Conservation (phyloP, 805 yeast genomes). For the Torulaspora quercuum region DNA sequence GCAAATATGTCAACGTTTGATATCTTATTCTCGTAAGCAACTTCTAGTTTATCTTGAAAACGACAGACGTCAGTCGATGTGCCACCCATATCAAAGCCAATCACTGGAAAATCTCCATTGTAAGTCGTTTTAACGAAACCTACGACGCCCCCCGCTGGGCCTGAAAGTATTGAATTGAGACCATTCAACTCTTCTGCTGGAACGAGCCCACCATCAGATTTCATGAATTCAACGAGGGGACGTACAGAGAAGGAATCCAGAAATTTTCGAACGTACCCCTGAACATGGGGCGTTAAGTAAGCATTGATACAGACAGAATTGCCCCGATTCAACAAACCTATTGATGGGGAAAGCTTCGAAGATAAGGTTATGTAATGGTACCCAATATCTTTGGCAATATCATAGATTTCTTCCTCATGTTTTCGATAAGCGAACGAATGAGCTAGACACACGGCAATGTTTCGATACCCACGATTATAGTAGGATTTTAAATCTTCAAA, state of each 20-base stretch:
- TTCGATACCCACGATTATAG: slow-evolving; percentile 55
- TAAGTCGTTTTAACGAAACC: slow-evolving; percentile 85
- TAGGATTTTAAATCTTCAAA: slow-evolving; percentile 42
- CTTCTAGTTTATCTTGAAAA: slow-evolving; percentile 64
- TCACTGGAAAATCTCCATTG: slow-evolving; percentile 54
- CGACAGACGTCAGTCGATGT: slow-evolving; percentile 83
- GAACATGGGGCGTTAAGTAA: slow-evolving; percentile 72
- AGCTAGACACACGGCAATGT: slow-evolving; percentile 66
- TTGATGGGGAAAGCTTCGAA: slow-evolving; percentile 68
- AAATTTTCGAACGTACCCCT: slow-evolving; percentile 59
- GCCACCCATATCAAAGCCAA: slow-evolving; percentile 89
- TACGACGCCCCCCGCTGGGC: slow-evolving; percentile 98
- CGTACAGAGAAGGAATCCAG: slow-evolving; percentile 54
- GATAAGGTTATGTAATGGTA: slow-evolving; percentile 67
- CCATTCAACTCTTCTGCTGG: slow-evolving; percentile 82
- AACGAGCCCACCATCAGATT: slow-evolving; percentile 91
- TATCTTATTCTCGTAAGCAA: slow-evolving; percentile 76
- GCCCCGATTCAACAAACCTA: slow-evolving; percentile 68
- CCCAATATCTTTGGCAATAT: slow-evolving; percentile 60
- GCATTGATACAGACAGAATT: slow-evolving; percentile 78
- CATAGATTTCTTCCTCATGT: slow-evolving; percentile 61
- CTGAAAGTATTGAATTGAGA: slow-evolving; percentile 79
- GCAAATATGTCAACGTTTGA: slow-evolving; percentile 80
- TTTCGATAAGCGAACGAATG: slow-evolving; percentile 70
- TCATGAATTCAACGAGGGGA: slow-evolving; percentile 76